Evolutionary conservation across 169 alveolate species (phyloP).

Genomic region (Plasmodium malariae): DNA sequence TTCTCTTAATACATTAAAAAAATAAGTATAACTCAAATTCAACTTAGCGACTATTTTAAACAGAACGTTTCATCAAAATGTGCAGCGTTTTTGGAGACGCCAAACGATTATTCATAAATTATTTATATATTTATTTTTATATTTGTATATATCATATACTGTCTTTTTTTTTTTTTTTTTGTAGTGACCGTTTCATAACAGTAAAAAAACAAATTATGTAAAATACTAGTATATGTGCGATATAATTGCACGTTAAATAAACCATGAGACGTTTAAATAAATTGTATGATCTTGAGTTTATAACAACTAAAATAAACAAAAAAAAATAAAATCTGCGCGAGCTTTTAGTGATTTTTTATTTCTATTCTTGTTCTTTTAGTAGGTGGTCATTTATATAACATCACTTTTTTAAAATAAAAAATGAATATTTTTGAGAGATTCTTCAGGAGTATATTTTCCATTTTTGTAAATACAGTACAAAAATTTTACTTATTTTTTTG

Average conservation of each 20-base stretch:
- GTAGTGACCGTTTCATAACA: not conserved
- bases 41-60: not conserved
- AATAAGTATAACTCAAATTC: not conserved
- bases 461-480: conserved; percentile 7
- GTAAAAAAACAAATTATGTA: not conserved
- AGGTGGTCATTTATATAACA: conserved; percentile 6
- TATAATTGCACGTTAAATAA: too few species aligned
- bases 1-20: not conserved
- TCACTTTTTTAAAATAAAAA: conserved; percentile 24
- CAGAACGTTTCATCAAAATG: not conserved
- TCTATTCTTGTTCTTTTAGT: conserved; percentile 11
- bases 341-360: conserved; percentile 7
- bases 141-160: too few species aligned
- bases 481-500: not conserved
- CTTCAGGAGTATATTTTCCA: not conserved
- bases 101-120: too few species aligned
- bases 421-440: conserved; percentile 22
- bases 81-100: not conserved
- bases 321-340: conserved; percentile 13
- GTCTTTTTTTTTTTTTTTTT: too few species aligned
- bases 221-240: too few species aligned
- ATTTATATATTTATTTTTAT: too few species aligned
- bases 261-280: conserved; percentile 1
- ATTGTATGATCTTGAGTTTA: not conserved
- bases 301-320: conserved; percentile 14